phyloP scores from a whole-genome alignment of 768 basidiomycete species.

The Trametes maxima region DNA sequence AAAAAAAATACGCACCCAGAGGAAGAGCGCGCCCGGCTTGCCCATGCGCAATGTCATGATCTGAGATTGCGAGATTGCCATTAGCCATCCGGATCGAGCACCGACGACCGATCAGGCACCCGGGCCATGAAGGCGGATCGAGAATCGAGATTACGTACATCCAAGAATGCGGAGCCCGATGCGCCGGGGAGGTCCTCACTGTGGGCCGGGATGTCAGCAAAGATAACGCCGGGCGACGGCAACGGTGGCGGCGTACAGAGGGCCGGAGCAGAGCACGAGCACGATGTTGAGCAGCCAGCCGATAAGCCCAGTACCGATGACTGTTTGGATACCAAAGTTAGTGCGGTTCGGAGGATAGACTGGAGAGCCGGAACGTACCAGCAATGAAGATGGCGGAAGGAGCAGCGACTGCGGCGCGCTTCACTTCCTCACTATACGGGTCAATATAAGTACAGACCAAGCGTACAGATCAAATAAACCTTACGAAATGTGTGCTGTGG shows the following conservation, averaged over 20 bases:
- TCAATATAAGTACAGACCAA: not conserved
- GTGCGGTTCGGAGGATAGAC: not conserved
- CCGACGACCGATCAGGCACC: not conserved
- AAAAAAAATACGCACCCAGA: slow-evolving; percentile 63
- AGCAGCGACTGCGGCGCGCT: slow-evolving; percentile 74
- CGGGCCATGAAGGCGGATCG: too few relatives aligned
- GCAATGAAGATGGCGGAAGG: slow-evolving; percentile 67
- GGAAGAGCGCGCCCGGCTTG: slow-evolving; percentile 69
- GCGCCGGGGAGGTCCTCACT: slow-evolving; percentile 68
- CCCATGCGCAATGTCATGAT: slow-evolving; percentile 81
- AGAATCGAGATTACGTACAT: slow-evolving; percentile 38
- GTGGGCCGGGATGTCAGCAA: slow-evolving; percentile 8
- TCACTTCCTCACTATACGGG: slow-evolving; percentile 68
- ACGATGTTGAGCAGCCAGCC: slow-evolving; percentile 91
- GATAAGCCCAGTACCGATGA: slow-evolving; percentile 73
- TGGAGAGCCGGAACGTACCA: slow-evolving; percentile 25
- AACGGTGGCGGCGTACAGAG: slow-evolving; percentile 51
- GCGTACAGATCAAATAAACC: slow-evolving; percentile 28
- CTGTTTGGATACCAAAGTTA: slow-evolving; percentile 34
- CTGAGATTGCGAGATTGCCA: slow-evolving; percentile 33
- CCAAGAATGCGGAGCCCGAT: slow-evolving; percentile 73
- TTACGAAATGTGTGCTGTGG: slow-evolving; percentile 81
- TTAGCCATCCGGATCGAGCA: not conserved
- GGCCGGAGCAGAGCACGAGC: slow-evolving; percentile 80
- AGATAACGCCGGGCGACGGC: not conserved